A percentile compares a stretch with the other conserved stretches of the same genome.
Evolutionary conservation across 345 rosid genomes (phyloP).

Genomic region (Rhodamnia argentea): DNA sequence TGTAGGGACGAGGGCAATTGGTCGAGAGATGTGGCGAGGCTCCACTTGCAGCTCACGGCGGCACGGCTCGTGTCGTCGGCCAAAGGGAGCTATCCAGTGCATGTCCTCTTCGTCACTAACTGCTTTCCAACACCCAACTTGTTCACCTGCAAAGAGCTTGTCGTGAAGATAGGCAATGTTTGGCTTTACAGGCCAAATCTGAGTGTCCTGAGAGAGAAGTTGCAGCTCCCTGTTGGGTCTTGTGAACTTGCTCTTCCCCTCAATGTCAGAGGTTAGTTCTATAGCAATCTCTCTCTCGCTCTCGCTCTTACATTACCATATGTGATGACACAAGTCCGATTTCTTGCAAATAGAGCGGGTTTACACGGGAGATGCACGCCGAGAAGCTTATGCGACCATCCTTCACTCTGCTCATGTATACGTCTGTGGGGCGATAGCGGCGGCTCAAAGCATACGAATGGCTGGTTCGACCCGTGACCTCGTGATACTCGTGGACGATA

Average conservation of each 20-base stretch:
- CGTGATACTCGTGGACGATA: slow-evolving; percentile 78
- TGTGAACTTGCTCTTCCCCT: slow-evolving; percentile 92
- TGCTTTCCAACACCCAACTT: slow-evolving; percentile 83
- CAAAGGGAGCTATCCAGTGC: slow-evolving; percentile 63
- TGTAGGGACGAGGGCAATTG: slow-evolving; percentile 74
- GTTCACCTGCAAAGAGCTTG: slow-evolving; percentile 72
- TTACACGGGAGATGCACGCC: slow-evolving; percentile 41
- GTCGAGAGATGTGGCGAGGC: slow-evolving; percentile 83
- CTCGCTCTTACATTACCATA: no score
- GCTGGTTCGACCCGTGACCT: slow-evolving; percentile 86
- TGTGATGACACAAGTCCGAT: neutral
- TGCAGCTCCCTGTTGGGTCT: slow-evolving; percentile 81
- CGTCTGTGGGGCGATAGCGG: slow-evolving; percentile 91
- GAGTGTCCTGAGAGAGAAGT: slow-evolving; percentile 53
- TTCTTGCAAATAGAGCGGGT: slow-evolving; percentile 25
- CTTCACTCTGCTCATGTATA: slow-evolving; percentile 88
- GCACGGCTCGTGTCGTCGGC: slow-evolving; percentile 60
- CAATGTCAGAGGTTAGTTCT: slow-evolving; percentile 45
- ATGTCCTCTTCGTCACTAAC: slow-evolving; percentile 50
- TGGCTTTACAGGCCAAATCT: slow-evolving; percentile 75
- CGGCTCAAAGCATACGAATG: slow-evolving; percentile 89
- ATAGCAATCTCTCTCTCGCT: neutral
- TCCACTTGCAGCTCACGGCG: slow-evolving; percentile 86
- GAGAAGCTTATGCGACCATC: slow-evolving; percentile 94
- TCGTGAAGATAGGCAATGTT: slow-evolving; percentile 36